Percentiles rank a stretch among this genome's conserved stretches.
phyloP scores from a whole-genome alignment of 1,284 basidiomycete genomes.

The Ceratobasidium sp. region DNA sequence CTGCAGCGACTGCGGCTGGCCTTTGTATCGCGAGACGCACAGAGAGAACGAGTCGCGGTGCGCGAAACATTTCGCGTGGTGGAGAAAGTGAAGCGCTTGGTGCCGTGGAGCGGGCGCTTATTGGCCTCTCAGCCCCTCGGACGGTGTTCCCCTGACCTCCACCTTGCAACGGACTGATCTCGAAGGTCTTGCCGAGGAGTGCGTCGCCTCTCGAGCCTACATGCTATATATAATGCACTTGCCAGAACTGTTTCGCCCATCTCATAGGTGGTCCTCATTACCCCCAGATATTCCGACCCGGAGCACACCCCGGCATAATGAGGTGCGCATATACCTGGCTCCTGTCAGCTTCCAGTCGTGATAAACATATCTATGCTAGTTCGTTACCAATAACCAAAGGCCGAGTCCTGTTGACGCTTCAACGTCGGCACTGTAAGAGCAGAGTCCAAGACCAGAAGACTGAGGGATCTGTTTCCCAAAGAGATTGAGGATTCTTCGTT shows the following conservation, averaged over 20 bases:
- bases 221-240: neutral
- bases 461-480: conserved; percentile 52
- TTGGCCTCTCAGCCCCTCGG: neutral
- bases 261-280: no score
- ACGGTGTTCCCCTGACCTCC: conserved; percentile 10
- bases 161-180: neutral
- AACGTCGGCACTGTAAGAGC: conserved; percentile 58
- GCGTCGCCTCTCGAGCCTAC: neutral
- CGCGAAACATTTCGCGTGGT: conserved; percentile 32
- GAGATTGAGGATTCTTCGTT: neutral
- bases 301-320: neutral
- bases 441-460: conserved; percentile 56
- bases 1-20: neutral
- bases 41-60: conserved; percentile 16
- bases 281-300: neutral
- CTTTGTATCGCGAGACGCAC: neutral
- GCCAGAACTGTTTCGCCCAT: no score
- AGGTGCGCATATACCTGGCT: neutral
- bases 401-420: conserved; percentile 53
- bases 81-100: conserved; percentile 10
- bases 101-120: conserved; percentile 29
- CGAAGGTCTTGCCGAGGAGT: neutral
- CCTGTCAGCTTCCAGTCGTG: neutral
- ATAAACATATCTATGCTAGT: neutral
- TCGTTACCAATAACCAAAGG: neutral